Conservation (phyloP, 1,139 yeast species). For the Scheffersomyces segobiensis region DNA sequence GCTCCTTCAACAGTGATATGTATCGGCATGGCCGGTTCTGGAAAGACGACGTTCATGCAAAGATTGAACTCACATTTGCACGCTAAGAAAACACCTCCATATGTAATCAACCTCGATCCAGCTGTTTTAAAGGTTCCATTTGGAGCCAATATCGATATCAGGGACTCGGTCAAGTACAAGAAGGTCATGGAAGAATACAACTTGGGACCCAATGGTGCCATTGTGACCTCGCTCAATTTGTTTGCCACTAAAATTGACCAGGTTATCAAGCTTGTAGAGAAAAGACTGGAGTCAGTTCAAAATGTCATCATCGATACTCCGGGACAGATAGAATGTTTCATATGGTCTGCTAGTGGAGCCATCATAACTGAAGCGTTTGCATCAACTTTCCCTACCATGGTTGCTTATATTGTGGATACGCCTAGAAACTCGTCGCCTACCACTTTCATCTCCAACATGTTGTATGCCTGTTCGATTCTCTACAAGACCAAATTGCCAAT, state of each 20-base stretch:
- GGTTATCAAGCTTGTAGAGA: conserved; percentile 82
- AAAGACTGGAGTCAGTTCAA: conserved; percentile 61
- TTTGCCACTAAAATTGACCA: conserved; percentile 96
- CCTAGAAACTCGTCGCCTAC: conserved; percentile 94
- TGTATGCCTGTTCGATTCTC: conserved; percentile 94
- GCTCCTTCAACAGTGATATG: conserved; percentile 72
- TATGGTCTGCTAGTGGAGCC: conserved; percentile 96
- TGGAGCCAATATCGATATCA: conserved; percentile 90
- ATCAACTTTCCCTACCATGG: conserved; percentile 89
- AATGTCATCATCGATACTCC: conserved; percentile 95
- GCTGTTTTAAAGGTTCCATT: conserved; percentile 92
- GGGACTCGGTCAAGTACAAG: conserved; percentile 94
- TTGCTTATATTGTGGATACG: conserved; percentile 95
- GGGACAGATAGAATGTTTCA: conserved; percentile 97
- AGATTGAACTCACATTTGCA: conserved; percentile 88
- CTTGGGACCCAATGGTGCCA: conserved; percentile 97
- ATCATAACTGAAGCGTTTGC: conserved; percentile 97
- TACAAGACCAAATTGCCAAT: conserved; percentile 96
- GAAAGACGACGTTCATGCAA: conserved; percentile 98
- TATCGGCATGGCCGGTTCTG: conserved; percentile 97
- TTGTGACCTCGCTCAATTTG: conserved; percentile 88
- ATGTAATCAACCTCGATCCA: conserved; percentile 93
- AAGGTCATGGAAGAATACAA: conserved; percentile 94
- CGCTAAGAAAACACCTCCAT: conserved; percentile 69
- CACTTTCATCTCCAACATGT: conserved; percentile 97